phyloP scores from a whole-genome alignment of 768 basidiomycete genomes.

The Boletus tomentosulus region DNA sequence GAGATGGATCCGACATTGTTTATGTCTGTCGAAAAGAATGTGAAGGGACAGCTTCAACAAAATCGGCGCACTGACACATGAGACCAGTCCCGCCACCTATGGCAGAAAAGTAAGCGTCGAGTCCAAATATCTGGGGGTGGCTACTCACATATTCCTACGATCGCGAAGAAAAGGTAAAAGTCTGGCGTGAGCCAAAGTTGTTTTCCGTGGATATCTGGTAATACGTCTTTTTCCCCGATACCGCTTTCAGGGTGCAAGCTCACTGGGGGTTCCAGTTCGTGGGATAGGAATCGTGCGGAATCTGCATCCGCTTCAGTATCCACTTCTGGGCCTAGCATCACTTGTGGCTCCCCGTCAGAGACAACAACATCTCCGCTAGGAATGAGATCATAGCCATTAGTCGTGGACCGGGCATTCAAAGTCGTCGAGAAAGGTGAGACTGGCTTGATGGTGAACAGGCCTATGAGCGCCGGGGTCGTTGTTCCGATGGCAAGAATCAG shows the following conservation, averaged over 20 bases:
- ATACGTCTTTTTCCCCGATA: constrained; percentile 19
- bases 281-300: constrained; percentile 19
- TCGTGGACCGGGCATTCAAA: not conserved
- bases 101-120: not conserved
- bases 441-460: constrained; percentile 63
- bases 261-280: constrained; percentile 11
- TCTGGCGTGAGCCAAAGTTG: constrained; percentile 49
- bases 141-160: constrained; percentile 53
- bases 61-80: constrained; percentile 51
- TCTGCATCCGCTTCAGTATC: constrained; percentile 16
- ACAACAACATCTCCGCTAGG: constrained; percentile 14
- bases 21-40: constrained; percentile 50
- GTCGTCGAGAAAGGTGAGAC: constrained; percentile 52
- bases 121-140: not conserved
- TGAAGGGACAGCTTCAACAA: not conserved
- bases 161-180: constrained; percentile 60
- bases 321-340: constrained; percentile 4
- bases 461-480: constrained; percentile 71
- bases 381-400: constrained; percentile 22
- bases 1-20: constrained; percentile 82
- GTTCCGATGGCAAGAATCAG: constrained; percentile 76
- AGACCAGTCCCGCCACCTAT: constrained; percentile 70
- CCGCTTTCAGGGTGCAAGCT: not conserved
- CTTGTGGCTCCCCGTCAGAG: constrained; percentile 23
- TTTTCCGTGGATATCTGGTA: constrained; percentile 52